Evolutionary conservation across 371 early-diverging fungal genomes (phyloP), one percentile per base, ranked within the genome.

Genomic region (Quaeritorhiza haematococci): DNA sequence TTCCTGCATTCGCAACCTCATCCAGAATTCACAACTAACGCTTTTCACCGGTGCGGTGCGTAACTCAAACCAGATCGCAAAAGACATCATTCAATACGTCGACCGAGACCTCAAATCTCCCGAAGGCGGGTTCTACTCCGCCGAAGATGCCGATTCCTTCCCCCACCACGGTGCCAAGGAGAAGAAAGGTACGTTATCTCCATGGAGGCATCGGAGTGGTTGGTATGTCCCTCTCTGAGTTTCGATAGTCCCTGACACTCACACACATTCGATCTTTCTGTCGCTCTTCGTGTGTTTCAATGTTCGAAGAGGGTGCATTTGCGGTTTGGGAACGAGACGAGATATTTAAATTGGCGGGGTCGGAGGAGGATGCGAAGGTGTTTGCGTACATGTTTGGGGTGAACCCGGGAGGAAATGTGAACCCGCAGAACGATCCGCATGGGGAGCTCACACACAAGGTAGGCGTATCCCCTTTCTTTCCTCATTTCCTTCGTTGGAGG

Each of bases 111-210:
- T 86, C 21, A 57, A 58, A 13, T 63, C 73, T 48, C 45, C 67
- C 3, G 59, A 73, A 7, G 84, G 84, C 0, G 87, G 74, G 0
- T 86, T 84, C 58, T 86, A 80, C 61, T 82, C 78, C n/a, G 87
- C 85, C 26, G 84, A 86, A 65, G 87, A 86, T 63, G 87, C 87
- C 23, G 87, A 86, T 63, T 82, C 84, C 8, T 57, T 69, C n/a
- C 81, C 84, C 7, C 54, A 51, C 3, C 52, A 60, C 2, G 69
- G 58, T 7, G 64, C 76, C 1, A 5, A 58, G 3, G 68, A 78
- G 44, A 79, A 81, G 53, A 45, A 67, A 19, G 81, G 81, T 75
- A 66, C 52, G 55, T 23, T 26, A 33, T 10, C n/a, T 19, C 4
- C 21, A n/a, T 6, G 6, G 7, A 44, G 45, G 19, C 48, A 46